These are phyloP conservation scores for Rosa hybrid DNA, from an alignment of 331 rosid species.

Conservation along the genomic window DNA sequence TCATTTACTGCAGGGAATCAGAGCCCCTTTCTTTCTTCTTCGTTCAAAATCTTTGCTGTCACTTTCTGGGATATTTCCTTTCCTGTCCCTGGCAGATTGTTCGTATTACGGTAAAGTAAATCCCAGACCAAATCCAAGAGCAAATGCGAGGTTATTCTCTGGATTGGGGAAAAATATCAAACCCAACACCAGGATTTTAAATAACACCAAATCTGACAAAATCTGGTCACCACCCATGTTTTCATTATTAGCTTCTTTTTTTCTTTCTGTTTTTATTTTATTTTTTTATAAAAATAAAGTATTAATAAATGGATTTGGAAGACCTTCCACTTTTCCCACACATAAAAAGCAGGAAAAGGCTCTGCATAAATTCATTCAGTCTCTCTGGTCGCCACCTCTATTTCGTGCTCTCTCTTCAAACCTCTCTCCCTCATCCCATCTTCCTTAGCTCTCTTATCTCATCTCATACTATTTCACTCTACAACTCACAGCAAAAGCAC, in stretches of 20 bases:
- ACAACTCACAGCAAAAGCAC: conserved; percentile 26
- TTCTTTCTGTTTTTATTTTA: not conserved
- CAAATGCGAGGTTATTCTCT: not conserved
- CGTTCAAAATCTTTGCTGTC: not conserved
- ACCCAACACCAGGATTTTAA: not conserved
- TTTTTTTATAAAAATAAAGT: not conserved
- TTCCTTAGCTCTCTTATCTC: not conserved
- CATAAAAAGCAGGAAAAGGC: conserved; percentile 27
- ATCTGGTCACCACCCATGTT: conserved; percentile 23
- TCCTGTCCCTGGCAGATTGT: not conserved
- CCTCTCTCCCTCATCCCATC: not conserved
- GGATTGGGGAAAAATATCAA: not conserved
- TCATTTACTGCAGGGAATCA: conserved; percentile 12
- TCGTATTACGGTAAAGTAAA: conserved; percentile 12
- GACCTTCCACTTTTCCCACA: conserved; percentile 44
- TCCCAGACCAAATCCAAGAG: not conserved
- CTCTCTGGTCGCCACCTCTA: conserved; percentile 38
- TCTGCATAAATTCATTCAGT: conserved; percentile 29
- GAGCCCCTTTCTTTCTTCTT: not conserved
- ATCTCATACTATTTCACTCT: conserved; percentile 16
- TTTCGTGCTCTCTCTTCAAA: conserved; percentile 52
- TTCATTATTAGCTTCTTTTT: not conserved
- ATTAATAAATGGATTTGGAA: conserved; percentile 8
- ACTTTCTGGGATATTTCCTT: conserved; percentile 27
- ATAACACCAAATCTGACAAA: conserved; percentile 22